These are phyloP conservation scores for Cornus suecica DNA, from an alignment of 148 eudicot genomes.

Conservation along the genomic window DNA sequence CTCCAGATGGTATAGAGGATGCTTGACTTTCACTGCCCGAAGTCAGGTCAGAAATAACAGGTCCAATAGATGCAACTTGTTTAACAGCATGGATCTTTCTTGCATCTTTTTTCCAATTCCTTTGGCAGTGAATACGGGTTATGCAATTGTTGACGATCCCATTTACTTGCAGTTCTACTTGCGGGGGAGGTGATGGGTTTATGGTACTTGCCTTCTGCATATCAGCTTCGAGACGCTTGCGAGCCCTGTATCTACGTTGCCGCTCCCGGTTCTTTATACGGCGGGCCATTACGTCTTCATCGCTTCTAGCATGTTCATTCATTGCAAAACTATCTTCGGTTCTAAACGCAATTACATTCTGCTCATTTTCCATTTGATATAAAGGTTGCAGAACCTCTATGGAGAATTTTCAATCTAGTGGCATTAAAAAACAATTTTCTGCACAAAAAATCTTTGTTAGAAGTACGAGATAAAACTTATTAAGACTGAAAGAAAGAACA, in stretches of 20 bases:
- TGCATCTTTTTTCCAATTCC: conserved; percentile 95
- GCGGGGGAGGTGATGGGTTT: conserved; percentile 19
- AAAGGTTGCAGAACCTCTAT: conserved; percentile 17
- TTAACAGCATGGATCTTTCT: conserved; percentile 51
- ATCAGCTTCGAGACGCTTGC: conserved; percentile 68
- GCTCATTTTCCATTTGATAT: conserved; percentile 27
- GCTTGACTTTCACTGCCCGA: conserved; percentile 22
- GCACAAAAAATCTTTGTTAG: background rate
- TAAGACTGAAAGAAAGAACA: background rate
- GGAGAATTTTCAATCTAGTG: background rate
- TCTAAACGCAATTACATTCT: conserved; percentile 8
- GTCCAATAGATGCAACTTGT: conserved; percentile 21
- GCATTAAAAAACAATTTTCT: conserved; percentile 1
- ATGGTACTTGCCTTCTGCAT: conserved; percentile 21
- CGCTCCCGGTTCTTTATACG: conserved; percentile 84
- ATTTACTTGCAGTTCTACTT: conserved; percentile 27
- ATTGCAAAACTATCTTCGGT: conserved; percentile 18
- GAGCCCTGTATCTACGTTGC: conserved; percentile 90
- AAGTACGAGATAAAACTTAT: background rate
- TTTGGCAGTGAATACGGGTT: conserved; percentile 46
- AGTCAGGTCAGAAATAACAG: conserved; percentile 15
- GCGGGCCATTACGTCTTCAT: conserved; percentile 56
- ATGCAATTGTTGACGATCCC: conserved; percentile 26
- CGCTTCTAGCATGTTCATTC: conserved; percentile 23
- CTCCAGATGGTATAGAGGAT: conserved; percentile 15